Evolutionary conservation across 805 yeast species (phyloP).

Genomic region (Wickerhamomyces rabaulensis): DNA sequence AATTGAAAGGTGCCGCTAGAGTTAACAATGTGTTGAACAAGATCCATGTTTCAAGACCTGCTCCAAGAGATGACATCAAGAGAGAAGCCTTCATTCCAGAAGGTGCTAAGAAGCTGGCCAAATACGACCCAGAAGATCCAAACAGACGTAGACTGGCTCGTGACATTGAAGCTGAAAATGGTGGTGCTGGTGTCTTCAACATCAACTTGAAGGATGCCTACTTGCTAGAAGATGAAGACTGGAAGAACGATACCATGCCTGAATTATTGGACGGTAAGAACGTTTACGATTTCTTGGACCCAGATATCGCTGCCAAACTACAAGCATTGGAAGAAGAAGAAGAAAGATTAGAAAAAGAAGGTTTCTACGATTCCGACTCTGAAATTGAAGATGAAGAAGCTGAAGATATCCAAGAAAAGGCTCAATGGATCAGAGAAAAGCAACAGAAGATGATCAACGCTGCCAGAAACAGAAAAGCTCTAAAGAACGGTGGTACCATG

Average conservation of each 20-base stretch:
- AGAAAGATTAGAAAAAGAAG: slow-evolving; percentile 87
- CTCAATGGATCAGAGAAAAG: slow-evolving; percentile 91
- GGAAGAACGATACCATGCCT: slow-evolving; percentile 98
- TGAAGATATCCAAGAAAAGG: slow-evolving; percentile 75
- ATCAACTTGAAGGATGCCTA: slow-evolving; percentile 90
- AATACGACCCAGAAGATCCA: slow-evolving; percentile 78
- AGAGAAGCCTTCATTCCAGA: slow-evolving; percentile 85
- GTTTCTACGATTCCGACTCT: slow-evolving; percentile 89
- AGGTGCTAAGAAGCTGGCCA: slow-evolving; percentile 50
- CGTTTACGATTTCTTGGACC: slow-evolving; percentile 95
- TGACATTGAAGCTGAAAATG: slow-evolving; percentile 90
- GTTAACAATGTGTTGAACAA: slow-evolving; percentile 86
- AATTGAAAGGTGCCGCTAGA: slow-evolving; percentile 88
- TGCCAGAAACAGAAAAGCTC: slow-evolving; percentile 78
- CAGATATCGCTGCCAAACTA: slow-evolving; percentile 89
- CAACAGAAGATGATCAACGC: slow-evolving; percentile 91
- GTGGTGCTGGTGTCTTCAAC: slow-evolving; percentile 98
- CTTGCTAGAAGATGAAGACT: slow-evolving; percentile 88
- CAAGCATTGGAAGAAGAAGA: slow-evolving; percentile 97
- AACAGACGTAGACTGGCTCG: slow-evolving; percentile 75
- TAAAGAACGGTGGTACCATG: slow-evolving; percentile 82
- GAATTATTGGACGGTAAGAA: slow-evolving; percentile 94
- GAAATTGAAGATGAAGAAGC: slow-evolving; percentile 62
- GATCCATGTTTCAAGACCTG: slow-evolving; percentile 92
- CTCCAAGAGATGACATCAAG: slow-evolving; percentile 77